Evolutionary conservation across 148 eudicot genomes (phyloP), one percentile per base, ranked within the genome.

Genomic region (Cornus suecica): DNA sequence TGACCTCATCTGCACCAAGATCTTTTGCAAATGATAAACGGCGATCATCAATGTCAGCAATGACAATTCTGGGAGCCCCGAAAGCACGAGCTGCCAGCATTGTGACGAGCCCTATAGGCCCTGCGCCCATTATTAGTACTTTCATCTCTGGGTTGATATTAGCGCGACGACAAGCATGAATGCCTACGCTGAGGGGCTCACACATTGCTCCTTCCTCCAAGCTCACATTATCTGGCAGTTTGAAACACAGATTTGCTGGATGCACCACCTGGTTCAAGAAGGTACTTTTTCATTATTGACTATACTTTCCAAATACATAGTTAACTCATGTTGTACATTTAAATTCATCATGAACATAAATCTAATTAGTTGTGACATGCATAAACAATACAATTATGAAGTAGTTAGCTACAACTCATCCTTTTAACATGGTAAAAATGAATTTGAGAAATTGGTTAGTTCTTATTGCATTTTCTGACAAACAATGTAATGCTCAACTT

Each of bases 111-210:
- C 91, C 93, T 28, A 91, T 89, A 0, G 96, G 91, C 10, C 93
- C 93, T 4, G 96, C 96, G 28, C 96, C 96, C 66, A 87, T 77
- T 68, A 91, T 82, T 77, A 89, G 58, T 2, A 88, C 87, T n/a
- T 76, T 89, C 0, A 92, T 88, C 63, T 83, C 86, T 20, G 88
- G 88, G 9, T 84, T 79, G 16, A 89, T 76, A 68, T 79, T 76
- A 41, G 96, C 88, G 22, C 96, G 87, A 3, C 93, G 89, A 82
- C 96, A 91, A 64, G 90, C 93, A 68, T 91, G 87, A 10, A 91
- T 85, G 11, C 91, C 96, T 7, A 89, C 96, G 67, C 96, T 91
- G 15, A 91, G 77, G 75, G 90, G 92, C 71, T 86, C 90, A 54
- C 91, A 88, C 88, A 89, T 85, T 26, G 91, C 93, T 58, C 94